Evolutionary conservation across 306 rosid genomes (phyloP).

Genomic region (Cucumis sativus): DNA sequence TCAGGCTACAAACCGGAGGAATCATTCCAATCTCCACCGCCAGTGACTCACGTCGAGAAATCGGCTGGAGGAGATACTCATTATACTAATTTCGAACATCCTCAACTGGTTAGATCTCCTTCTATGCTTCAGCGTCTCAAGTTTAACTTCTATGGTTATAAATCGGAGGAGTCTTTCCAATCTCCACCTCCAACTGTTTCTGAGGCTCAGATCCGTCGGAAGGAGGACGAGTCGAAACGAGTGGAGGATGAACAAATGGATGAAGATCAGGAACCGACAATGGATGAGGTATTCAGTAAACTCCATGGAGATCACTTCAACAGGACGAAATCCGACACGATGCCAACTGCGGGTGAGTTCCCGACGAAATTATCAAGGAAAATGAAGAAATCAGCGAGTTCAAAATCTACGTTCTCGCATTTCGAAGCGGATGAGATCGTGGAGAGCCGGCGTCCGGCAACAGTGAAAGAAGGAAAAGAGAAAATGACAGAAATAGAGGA

Average conservation of each 20-base stretch:
- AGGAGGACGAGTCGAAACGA: background rate
- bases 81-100: background rate
- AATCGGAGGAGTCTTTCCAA: conserved; percentile 11
- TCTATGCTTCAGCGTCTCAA: conserved; percentile 57
- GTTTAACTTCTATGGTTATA: conserved; percentile 30
- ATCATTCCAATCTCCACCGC: background rate
- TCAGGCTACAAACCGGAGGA: conserved; percentile 21
- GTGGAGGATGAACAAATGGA: background rate
- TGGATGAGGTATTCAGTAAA: conserved; percentile 52
- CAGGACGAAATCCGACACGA: conserved; percentile 47
- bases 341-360: conserved; percentile 46
- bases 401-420: conserved; percentile 48
- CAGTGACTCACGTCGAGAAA: background rate
- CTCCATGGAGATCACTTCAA: conserved; percentile 25
- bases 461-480: conserved; percentile 35
- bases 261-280: background rate
- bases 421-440: conserved; percentile 44
- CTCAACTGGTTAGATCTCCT: conserved; percentile 54
- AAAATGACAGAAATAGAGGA: conserved; percentile 21
- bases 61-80: conserved; percentile 12
- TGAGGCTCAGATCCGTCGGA: conserved; percentile 7
- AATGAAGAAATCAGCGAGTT: conserved; percentile 80
- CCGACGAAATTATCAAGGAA: conserved; percentile 46
- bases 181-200: background rate
- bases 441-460: conserved; percentile 59